Evolutionary conservation across 306 rosid species (phyloP).

Genomic region (Citrullus mucosospermus): DNA sequence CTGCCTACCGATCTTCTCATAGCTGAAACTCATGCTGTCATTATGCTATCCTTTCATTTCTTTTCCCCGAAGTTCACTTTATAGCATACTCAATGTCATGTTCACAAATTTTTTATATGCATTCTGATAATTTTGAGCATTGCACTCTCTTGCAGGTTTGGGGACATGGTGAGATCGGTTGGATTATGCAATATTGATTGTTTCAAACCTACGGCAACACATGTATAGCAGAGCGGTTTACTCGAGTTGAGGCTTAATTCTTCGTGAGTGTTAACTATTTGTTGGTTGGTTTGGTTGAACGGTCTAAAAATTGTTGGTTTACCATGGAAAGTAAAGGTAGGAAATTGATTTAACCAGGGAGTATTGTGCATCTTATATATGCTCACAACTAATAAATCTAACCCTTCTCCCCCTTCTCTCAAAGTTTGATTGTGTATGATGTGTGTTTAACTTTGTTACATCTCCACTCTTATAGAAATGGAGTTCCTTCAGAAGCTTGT

Average conservation of each 20-base stretch:
- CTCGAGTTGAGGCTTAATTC: neutral
- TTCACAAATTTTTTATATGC: conserved; percentile 1
- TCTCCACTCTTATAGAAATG: neutral
- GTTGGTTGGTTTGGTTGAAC: conserved; percentile 19
- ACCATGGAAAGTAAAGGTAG: neutral
- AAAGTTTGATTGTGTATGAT: neutral
- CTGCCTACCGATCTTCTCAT: conserved; percentile 7
- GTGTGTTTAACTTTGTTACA: neutral
- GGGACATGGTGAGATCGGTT: conserved; percentile 84
- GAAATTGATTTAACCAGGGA: conserved; percentile 4
- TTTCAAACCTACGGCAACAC: conserved; percentile 67
- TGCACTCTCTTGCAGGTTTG: conserved; percentile 52
- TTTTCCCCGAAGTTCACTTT: neutral
- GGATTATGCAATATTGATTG: conserved; percentile 88
- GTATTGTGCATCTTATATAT: neutral
- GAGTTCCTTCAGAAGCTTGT: neutral
- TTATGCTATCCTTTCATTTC: neutral
- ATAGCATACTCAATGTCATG: neutral
- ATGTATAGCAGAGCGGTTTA: conserved; percentile 24
- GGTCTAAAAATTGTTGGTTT: neutral
- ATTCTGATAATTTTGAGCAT: conserved; percentile 19
- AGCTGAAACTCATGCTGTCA: neutral
- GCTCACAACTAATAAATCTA: conserved; percentile 6
- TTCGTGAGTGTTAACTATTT: conserved; percentile 29
- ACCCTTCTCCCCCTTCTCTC: neutral